Base-by-base conservation (phyloP, 176 grass and related monocot genomes). In the Lolium multiflorum region DNA sequence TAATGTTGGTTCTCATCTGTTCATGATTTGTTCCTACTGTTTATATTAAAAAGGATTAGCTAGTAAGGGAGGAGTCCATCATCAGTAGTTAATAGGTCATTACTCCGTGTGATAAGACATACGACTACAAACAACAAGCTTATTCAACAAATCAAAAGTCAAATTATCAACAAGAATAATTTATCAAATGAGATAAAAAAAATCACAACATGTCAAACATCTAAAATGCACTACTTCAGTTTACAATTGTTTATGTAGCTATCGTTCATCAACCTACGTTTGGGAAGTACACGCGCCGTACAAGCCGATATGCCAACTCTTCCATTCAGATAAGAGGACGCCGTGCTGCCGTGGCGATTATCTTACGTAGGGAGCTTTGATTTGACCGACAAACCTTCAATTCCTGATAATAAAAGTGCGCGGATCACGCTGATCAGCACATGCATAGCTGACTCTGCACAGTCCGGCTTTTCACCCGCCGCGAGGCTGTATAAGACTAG, bases 321-420 rank as follows among this genome's bases (percentile, higher is more conserved):
- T 70, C 3, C 44, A 52, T 85, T 55, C 61, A 56, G 85, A 87
- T 87, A 81, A 87, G 78, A 13, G 81, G 24, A 50, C 31, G 11
- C 18, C 3, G 8, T 9, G 7, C 49, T 68, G 63, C 49, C 80
- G 18, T 71, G 65, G 49, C 67, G 15, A 82, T 71, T 7, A 57
- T 57, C 21, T 12, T 56, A 24, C 18, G 8, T 61, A 50, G 15
- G 21, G 58, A 65, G n/a, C 46, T 65, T 55, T 50, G 7, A 74
- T 74, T 60, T 87, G 85, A 74, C 57, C 60, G 6, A 5, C 65
- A 11, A 25, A 7, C 24, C 37, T 50, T n/a, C 9, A 54, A 22
- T 71, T 2, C 7, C 13, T 73, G 77, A 81, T 16, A 74, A 64
- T 54, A 28, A 14, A 41, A 74, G 9, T 26, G 68, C 35, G 7